phyloP scores from a whole-genome alignment of 345 rosid species.

The Nasturtium officinale region DNA sequence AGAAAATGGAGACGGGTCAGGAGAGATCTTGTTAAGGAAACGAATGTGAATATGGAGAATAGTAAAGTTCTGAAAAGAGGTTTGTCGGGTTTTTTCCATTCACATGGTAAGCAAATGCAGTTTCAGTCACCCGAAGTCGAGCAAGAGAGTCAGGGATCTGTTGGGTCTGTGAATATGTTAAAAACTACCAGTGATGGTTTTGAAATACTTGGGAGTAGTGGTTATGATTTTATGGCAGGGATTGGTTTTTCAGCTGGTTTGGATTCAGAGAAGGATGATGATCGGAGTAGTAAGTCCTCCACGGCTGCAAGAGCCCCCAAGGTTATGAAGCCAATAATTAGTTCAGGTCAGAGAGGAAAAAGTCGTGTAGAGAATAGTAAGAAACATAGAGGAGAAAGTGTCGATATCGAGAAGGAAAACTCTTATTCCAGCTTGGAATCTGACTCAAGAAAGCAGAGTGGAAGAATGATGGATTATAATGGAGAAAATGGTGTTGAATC shows the following conservation, averaged over 20 bases:
- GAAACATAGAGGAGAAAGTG: conserved; percentile 85
- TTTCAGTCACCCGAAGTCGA: conserved; percentile 37
- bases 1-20: conserved; percentile 86
- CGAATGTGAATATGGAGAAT: conserved; percentile 43
- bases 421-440: conserved; percentile 81
- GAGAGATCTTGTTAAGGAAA: conserved; percentile 68
- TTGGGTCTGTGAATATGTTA: conserved; percentile 48
- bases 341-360: conserved; percentile 57
- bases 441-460: conserved; percentile 66
- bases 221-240: conserved; percentile 45
- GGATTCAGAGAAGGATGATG: conserved; percentile 69
- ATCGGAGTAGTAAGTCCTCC: conserved; percentile 75
- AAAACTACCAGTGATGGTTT: conserved; percentile 45
- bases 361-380: conserved; percentile 61
- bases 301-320: conserved; percentile 73
- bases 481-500: conserved; percentile 59
- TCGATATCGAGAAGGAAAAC: conserved; percentile 71
- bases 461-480: conserved; percentile 51
- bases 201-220: conserved; percentile 39
- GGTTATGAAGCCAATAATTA: conserved; percentile 47
- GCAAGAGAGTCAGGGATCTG: conserved; percentile 53
- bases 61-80: conserved; percentile 70
- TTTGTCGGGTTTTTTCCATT: conserved; percentile 46
- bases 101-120: conserved; percentile 47
- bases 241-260: conserved; percentile 54